phyloP scores from a whole-genome alignment of 208 protist species.

The Endotrypanum monterogeii region DNA sequence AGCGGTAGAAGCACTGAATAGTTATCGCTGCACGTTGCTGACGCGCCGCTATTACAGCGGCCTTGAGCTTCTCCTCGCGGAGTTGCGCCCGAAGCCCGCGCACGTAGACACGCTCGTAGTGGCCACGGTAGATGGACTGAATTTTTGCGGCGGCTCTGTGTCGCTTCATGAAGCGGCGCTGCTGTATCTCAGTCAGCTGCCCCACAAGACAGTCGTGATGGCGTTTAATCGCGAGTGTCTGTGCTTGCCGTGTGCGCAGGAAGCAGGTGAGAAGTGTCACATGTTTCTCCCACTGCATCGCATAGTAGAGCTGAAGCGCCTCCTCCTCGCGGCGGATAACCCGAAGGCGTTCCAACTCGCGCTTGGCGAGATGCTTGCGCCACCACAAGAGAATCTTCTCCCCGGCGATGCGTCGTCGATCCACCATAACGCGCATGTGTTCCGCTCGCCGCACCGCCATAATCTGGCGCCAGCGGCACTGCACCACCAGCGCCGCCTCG shows the following conservation, averaged over 20 bases:
- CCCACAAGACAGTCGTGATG: conserved; percentile 36
- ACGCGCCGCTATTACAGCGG: conserved; percentile 34
- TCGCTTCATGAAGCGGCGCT: conserved; percentile 46
- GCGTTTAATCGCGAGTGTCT: conserved; percentile 23
- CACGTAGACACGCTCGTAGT: conserved; percentile 79
- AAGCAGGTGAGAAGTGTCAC: conserved; percentile 55
- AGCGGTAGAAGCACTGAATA: conserved; percentile 74
- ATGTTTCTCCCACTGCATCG: conserved; percentile 60
- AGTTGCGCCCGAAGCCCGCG: conserved; percentile 53
- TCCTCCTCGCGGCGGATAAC: conserved; percentile 53
- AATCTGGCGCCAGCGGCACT: conserved; percentile 90
- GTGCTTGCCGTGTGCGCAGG: conserved; percentile 42
- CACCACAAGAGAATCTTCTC: conserved; percentile 74
- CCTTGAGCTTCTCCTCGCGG: conserved; percentile 39
- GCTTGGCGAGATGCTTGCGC: conserved; percentile 53
- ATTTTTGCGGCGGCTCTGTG: conserved; percentile 63
- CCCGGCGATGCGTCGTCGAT: conserved; percentile 28
- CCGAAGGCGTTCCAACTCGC: conserved; percentile 28
- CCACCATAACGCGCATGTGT: conserved; percentile 33
- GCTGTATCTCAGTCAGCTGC: conserved; percentile 40
- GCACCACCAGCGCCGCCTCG: conserved; percentile 60
- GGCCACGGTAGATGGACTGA: conserved; percentile 73
- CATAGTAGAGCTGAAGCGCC: conserved; percentile 54
- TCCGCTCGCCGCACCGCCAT: conserved; percentile 56
- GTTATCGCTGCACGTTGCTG: conserved; percentile 54